A percentile compares a stretch with the other conserved stretches of the same genome.
Evolutionary conservation across 768 basidiomycete genomes (phyloP).

Genomic region (Tulasnella sp.): DNA sequence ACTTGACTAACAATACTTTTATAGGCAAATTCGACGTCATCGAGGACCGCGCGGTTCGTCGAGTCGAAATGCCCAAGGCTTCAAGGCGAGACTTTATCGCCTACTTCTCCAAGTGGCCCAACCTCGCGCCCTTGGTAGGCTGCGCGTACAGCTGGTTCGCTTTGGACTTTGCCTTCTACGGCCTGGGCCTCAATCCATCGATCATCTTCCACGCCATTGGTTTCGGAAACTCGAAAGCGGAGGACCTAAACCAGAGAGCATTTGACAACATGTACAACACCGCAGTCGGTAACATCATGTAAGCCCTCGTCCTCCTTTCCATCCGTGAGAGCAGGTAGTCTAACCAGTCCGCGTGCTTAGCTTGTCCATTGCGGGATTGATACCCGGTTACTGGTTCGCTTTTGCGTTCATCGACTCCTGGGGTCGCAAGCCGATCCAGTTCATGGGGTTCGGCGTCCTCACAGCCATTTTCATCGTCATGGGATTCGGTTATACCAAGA

Average conservation of each 20-base stretch:
- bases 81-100: constrained; percentile 28
- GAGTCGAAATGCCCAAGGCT: constrained; percentile 31
- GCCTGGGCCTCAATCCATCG: constrained; percentile 31
- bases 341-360: neutral
- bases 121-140: constrained; percentile 31
- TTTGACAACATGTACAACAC: constrained; percentile 37
- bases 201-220: constrained; percentile 30
- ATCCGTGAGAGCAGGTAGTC: neutral
- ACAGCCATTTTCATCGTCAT: constrained; percentile 34
- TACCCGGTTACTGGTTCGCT: constrained; percentile 39
- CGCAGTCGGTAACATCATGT: constrained; percentile 50
- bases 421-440: constrained; percentile 40
- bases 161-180: constrained; percentile 30
- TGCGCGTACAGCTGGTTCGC: constrained; percentile 32
- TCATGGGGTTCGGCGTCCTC: constrained; percentile 36
- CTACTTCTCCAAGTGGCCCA: constrained; percentile 30
- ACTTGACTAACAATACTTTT: too few relatives aligned
- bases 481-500: constrained; percentile 38
- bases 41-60: constrained; percentile 27
- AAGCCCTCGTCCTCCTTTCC: neutral
- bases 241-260: constrained; percentile 26
- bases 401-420: constrained; percentile 37
- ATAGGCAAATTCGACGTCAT: constrained; percentile 33
- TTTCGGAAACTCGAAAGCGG: constrained; percentile 34
- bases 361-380: constrained; percentile 38